Evolutionary conservation across 2,329 filamentous ascomycete species (phyloP), one percentile per base, ranked within the genome.

Genomic region (Aspergillus oerlinghausenensis): DNA sequence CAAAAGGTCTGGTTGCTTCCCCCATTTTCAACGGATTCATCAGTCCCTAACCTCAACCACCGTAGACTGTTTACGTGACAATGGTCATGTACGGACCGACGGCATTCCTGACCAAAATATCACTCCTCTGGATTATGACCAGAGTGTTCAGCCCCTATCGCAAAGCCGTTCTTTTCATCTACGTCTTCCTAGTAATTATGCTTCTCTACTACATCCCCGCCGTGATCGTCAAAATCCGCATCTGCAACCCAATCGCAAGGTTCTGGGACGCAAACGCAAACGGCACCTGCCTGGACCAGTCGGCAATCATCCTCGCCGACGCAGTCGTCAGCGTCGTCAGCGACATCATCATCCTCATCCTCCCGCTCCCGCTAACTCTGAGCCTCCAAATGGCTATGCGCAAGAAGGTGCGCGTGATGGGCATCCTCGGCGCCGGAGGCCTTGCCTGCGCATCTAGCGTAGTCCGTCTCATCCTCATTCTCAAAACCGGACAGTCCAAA

Each of bases 321-420:
- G 82, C 83, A 5, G 79, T 83, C 38, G 78, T 85, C 63, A 86
- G 85, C 67, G 83, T 84, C 26, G 67, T 80, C 50, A 84, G 82
- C 28, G 84, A 87, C 65, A 76, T 86, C 51, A 71, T 79, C 9
- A 73, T 82, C 23, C 77, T 82, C 10, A 56, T 81, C 1, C 67
- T 84, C 3, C 82, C 81, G 2, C 75, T 84, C 19, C 74, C 75
- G 11, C 75, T 77, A 7, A 73, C 80, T 2, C 68, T 75, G 62
- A 65, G 67, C 11, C 62, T 82, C 4, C 73, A 79, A 58, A 70
- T 84, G 25, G 74, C 79, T 1, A 59, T 65, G 5, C 75, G 71
- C 49, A 81, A 83, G 59, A 77, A 76, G 26, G 60, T 77, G 38
- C 72, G 78, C 4, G 70, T 84, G 7, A 73, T 78, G 19, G 65